Conservation (phyloP, 139 green algal genomes). For the Chlamydomonas applanata region DNA sequence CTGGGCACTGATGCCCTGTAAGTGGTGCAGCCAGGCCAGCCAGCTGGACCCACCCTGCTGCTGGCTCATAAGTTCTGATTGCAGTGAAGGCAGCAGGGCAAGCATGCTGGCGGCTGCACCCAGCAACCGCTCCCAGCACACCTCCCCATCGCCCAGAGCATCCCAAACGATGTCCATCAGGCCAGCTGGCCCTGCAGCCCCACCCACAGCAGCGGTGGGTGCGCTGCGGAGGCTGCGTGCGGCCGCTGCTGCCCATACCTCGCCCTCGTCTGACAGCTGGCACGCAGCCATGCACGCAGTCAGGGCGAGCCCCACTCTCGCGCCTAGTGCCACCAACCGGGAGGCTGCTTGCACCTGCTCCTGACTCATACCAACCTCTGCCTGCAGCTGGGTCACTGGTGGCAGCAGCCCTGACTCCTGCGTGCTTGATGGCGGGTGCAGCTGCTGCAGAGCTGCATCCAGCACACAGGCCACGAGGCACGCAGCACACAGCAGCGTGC, state of each 20-base stretch:
- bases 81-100: too few species aligned
- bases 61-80: too few species aligned
- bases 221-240: background rate
- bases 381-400: background rate
- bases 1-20: too few species aligned
- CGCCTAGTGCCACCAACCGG: background rate
- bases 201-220: background rate
- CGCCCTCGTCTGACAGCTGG: background rate
- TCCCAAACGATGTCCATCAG: background rate
- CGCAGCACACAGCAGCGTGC: conserved; percentile 3
- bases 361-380: background rate
- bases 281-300: background rate
- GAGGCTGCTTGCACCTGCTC: background rate
- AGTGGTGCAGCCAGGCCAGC: too few species aligned
- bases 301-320: background rate
- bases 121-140: conserved; percentile 17
- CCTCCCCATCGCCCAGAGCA: conserved; percentile 12
- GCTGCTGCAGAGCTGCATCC: background rate
- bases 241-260: background rate
- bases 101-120: too few species aligned
- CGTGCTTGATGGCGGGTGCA: background rate
- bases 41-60: too few species aligned
- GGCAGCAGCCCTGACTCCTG: background rate
- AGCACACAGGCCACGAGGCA: conserved; percentile 5
- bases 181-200: too few species aligned